phyloP scores from a whole-genome alignment of 306 rosid genomes.

The Castanea crenata region DNA sequence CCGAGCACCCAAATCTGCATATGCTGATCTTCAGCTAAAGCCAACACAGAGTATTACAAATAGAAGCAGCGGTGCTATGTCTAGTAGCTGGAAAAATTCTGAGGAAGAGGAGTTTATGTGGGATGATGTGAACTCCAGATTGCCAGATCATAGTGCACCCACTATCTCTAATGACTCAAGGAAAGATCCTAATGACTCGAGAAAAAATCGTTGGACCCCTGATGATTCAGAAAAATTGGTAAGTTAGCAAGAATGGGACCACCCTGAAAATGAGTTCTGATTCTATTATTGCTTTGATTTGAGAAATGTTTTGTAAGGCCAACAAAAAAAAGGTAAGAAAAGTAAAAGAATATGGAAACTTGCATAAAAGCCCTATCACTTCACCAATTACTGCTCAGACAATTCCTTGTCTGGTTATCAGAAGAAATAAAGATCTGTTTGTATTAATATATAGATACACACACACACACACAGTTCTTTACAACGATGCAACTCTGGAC shows the following conservation, averaged over 20 bases:
- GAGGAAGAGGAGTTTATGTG: slow-evolving; percentile 92
- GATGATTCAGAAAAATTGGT: slow-evolving; percentile 74
- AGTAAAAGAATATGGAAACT: not conserved
- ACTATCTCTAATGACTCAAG: slow-evolving; percentile 41
- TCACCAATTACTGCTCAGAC: not conserved
- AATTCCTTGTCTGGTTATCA: not conserved
- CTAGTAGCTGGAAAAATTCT: slow-evolving; percentile 82
- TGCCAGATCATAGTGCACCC: slow-evolving; percentile 42
- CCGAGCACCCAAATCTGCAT: slow-evolving; percentile 54
- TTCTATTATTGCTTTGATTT: slow-evolving; percentile 12
- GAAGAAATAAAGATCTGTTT: not conserved
- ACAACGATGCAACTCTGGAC: not conserved
- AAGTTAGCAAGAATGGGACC: slow-evolving; percentile 32
- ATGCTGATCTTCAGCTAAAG: slow-evolving; percentile 41
- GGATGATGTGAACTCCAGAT: slow-evolving; percentile 68
- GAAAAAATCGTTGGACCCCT: slow-evolving; percentile 49
- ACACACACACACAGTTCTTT: not conserved
- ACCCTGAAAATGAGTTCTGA: not conserved
- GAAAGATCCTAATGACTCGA: slow-evolving; percentile 44
- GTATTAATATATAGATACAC: not conserved
- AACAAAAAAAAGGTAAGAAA: not conserved
- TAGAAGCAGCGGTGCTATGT: slow-evolving; percentile 36
- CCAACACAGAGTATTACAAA: slow-evolving; percentile 39
- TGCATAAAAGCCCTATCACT: not conserved
- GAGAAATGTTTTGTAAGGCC: not conserved